Conservation (phyloP, 2,329 filamentous ascomycete species). For the Pseudohalonectria lignicola region DNA sequence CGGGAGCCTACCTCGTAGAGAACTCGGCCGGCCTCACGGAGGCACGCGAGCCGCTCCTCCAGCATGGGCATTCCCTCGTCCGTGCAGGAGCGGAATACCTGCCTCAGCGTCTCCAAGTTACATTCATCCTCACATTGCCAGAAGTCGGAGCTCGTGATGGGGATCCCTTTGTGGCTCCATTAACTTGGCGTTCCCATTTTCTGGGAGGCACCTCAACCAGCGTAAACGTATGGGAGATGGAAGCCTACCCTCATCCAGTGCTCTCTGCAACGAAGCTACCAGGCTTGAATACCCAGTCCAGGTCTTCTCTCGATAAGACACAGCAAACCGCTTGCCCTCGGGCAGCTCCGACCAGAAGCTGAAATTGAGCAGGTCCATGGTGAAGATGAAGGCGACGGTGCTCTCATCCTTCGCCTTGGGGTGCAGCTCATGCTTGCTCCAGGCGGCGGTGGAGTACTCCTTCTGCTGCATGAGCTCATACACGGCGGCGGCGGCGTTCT, state of each 20-base stretch:
- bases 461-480: constrained; percentile 74
- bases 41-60: constrained; percentile 62
- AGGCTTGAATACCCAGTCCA: constrained; percentile 97
- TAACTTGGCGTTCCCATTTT: neutral
- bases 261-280: constrained; percentile 76
- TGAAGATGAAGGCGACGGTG: constrained; percentile 88
- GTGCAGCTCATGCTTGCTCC: constrained; percentile 83
- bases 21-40: constrained; percentile 73
- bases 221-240: too few species aligned
- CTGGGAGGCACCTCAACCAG: too few species aligned
- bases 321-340: constrained; percentile 64
- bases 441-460: constrained; percentile 71
- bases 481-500: constrained; percentile 70
- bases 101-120: constrained; percentile 58
- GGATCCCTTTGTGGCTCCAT: constrained; percentile 47
- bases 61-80: constrained; percentile 82
- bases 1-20: constrained; percentile 55
- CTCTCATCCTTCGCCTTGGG: constrained; percentile 59
- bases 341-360: constrained; percentile 79
- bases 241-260: constrained; percentile 67
- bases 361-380: constrained; percentile 95
- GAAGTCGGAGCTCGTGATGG: constrained; percentile 79
- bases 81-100: constrained; percentile 80
- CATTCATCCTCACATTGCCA: constrained; percentile 73
- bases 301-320: constrained; percentile 67